Base-by-base conservation (phyloP, 1,284 basidiomycete species). In the Irpex rosettiformis region DNA sequence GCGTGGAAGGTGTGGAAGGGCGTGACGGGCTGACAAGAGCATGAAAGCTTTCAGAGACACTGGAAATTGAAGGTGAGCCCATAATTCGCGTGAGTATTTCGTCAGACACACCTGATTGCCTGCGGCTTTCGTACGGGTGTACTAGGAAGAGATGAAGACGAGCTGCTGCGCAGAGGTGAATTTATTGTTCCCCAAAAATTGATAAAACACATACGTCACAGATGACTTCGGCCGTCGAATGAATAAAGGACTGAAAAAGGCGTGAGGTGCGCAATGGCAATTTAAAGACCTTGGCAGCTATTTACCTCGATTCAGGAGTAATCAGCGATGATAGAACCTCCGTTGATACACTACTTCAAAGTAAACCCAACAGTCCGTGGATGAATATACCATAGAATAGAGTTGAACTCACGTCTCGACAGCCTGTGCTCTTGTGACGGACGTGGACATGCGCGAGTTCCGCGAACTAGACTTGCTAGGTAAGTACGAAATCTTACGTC, bases 281-380 rank as follows among this genome's bases (percentile, higher is more conserved):
- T 42, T 40, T 3, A 16, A 29, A 11, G 42, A 5, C 21, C 22
- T 29, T 5, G 30, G 40, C 5, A 16, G 40, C 6, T 21, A 63
- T 66, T 51, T 45, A 79, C 77, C 77, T 80, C n/a, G 78, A 70
- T 56, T 80, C 80, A 7, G 79, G 79, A 1, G 87, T 89, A 60
- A 84, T 75, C 58, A 81, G 81, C 4, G 66, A 65, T 3, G 59
- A 58, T 3, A 58, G 43, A 3, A 60, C 47, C 11, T 48, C 29
- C 24, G 56, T 16, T 40, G 43, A 24, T 60, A 58, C 52, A 56
- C 65, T 58, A 61, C 61, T 22, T n/a, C 21, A 45, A 24, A 2
- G 48, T 16, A 10, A 51, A 1, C n/a, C n/a, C n/a, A n/a, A n/a
- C 11, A 16, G 27, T 51, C 48, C 24, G 48, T n/a, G n/a, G n/a